Percentiles rank a stretch among this genome's conserved stretches.
phyloP scores from a whole-genome alignment of 495 filamentous ascomycete species.

The Podospora pseudocomata region DNA sequence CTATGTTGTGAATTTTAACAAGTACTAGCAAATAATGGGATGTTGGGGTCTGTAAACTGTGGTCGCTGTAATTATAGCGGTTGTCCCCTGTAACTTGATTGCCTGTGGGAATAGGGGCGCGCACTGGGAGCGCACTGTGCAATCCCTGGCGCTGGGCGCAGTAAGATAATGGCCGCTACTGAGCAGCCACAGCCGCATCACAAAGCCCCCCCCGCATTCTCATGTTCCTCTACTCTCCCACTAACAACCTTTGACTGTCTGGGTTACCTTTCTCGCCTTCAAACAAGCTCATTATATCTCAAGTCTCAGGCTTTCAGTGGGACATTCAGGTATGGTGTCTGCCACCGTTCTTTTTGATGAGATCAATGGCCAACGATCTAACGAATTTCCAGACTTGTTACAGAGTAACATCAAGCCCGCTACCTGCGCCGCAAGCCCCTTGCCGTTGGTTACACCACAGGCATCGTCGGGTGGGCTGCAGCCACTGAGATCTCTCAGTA shows the following conservation, averaged over 20 bases:
- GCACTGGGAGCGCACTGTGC: not conserved
- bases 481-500: not conserved
- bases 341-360: too few species aligned
- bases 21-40: not conserved
- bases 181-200: not conserved
- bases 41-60: not conserved
- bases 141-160: not conserved
- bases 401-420: not conserved
- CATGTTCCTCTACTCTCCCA: too few species aligned
- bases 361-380: too few species aligned
- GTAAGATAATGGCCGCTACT: not conserved
- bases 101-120: not conserved
- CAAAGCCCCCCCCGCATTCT: not conserved
- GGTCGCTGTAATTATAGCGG: not conserved
- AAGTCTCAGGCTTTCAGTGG: too few species aligned
- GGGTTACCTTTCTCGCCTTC: too few species aligned
- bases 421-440: not conserved
- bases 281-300: too few species aligned
- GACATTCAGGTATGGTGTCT: too few species aligned
- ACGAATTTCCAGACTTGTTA: too few species aligned
- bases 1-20: too few species aligned
- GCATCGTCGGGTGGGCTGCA: not conserved
- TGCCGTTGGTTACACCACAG: not conserved
- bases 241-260: too few species aligned
- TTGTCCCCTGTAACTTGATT: not conserved